Percentiles rank a stretch among this genome's conserved stretches.
phyloP scores from a whole-genome alignment of 83 land plant genomes.

The Isoetes engelmannii region DNA sequence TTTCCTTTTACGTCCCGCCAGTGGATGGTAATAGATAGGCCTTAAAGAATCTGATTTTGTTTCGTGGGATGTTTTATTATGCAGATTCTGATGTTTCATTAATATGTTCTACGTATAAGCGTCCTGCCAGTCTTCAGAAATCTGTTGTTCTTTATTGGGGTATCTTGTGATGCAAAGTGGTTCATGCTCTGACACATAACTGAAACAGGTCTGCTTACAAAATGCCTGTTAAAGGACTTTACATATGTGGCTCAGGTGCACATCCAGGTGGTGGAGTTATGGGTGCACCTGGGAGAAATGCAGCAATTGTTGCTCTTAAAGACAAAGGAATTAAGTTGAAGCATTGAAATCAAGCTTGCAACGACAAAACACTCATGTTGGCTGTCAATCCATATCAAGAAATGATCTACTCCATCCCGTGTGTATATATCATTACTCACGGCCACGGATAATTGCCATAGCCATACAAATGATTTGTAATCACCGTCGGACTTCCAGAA shows the following conservation, averaged over 20 bases:
- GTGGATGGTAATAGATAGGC: conserved; percentile 64
- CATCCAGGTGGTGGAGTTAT: conserved; percentile 99
- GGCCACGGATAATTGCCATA: too few relatives aligned
- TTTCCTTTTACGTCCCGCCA: conserved; percentile 84
- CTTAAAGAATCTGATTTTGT: background rate
- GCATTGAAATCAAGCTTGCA: too few relatives aligned
- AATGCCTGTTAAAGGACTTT: conserved; percentile 76
- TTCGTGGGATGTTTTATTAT: background rate
- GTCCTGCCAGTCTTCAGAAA: too few relatives aligned
- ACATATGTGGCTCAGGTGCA: conserved; percentile 96
- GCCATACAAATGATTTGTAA: too few relatives aligned
- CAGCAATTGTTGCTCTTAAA: conserved; percentile 66
- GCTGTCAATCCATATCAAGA: too few relatives aligned
- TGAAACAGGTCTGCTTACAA: conserved; percentile 69
- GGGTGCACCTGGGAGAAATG: conserved; percentile 97
- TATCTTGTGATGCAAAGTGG: background rate
- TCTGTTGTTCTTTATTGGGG: too few relatives aligned
- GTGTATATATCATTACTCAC: too few relatives aligned
- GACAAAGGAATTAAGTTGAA: conserved; percentile 24
- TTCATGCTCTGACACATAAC: background rate
- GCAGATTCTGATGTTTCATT: background rate
- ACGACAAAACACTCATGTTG: too few relatives aligned
- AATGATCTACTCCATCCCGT: too few relatives aligned
- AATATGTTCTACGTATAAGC: background rate
- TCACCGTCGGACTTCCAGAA: too few relatives aligned